Evolutionary conservation across 495 filamentous ascomycete genomes (phyloP), one percentile per base, ranked within the genome.

Genomic region (Penicillium argentinense): DNA sequence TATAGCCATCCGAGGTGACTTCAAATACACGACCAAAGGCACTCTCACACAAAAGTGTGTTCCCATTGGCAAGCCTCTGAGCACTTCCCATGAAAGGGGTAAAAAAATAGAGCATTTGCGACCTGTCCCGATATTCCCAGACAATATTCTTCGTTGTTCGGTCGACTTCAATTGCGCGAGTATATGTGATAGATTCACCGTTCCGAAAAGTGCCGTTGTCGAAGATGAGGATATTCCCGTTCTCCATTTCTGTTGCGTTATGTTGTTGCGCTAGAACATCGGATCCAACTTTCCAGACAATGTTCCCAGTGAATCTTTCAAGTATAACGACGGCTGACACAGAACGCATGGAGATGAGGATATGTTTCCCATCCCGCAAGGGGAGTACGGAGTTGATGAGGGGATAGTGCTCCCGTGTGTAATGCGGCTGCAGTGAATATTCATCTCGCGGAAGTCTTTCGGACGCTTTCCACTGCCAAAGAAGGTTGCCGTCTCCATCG

Each of bases 31-130:
- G 70, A 2, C 78, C 78, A 60, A 63, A 62, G 9, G 66, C 71
- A 38, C 65, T 68, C 49, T 77, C 73, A 13, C 66, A 73, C 9
- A 77, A 27, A 25, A 77, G 33, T 0, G 68, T 64, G 42, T 75
- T 77, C 25, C 68, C 71, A 45, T 64, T 67, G 4, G 7, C 22
- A 17, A 75, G 42, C 17, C 59, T 51, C 51, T 74, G 72, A 6
- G 72, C 73, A 22, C 63, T 64, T n/a, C 73, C 72, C 73, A 77
- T 77, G 37, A 75, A 75, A 9, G 72, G 72, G 3, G 71, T 74
- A 51, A 77, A 74, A 47, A 77, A 72, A 1, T 64, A 66, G 17
- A 75, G 49, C 9, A 63, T 65, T n/a, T 67, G 66, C n/a, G 61
- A 60, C 0, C 49, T 52, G 50, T 77, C 73, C 12, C 52, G 54